Evolutionary conservation across 1,284 basidiomycete species (phyloP), one percentile per base, ranked within the genome.

Genomic region (Tylopilus sp.): DNA sequence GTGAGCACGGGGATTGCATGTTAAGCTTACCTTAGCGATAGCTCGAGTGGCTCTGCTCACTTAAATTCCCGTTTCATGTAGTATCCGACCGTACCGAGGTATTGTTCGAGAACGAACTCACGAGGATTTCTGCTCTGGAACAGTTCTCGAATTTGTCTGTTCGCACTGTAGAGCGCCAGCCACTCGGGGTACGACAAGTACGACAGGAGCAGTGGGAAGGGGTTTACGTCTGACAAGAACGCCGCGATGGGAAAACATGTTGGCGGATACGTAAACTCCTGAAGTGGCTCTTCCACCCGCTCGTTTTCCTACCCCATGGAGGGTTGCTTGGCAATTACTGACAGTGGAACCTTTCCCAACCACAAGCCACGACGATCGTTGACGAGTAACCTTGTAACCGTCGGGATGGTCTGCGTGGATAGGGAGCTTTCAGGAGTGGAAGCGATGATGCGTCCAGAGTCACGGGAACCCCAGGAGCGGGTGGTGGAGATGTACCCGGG

Each of bases 21-120:
- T 5, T 16, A 29, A 33, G 68, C 86, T 65, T 66, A 89, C 91
- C 81, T 87, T 83, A 53, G 73, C 12, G 86, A 87, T 62, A 95
- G 72, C 36, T 81, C 78, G 49, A 94, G 71, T 16, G 89, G 88
- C 63, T 95, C 89, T 44, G 74, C 77, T 67, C 85, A 86, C 19
- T 83, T 80, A 82, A 84, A 89, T 6, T 67, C 68, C 93, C 93
- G 95, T 56, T 86, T 81, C 58, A 73, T 69, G 77, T 95, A 95
- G 77, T 95, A 95, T 13, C 93, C 93, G 10, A 94, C 87, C 1
- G 87, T 88, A 51, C 80, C 80, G 68, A 95, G 77, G 76, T 85
- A 94, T 53, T 89, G 80, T 78, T 91, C 90, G 65, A 95, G 73
- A 10, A 91, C 86, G 16, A 78, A 81, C 76, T 94, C 93, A 38